Percentiles rank a stretch among this genome's conserved stretches.
These are phyloP conservation scores for Harringtonia lauricola DNA, from an alignment of 2,329 filamentous ascomycete genomes.

Conservation along the genomic window DNA sequence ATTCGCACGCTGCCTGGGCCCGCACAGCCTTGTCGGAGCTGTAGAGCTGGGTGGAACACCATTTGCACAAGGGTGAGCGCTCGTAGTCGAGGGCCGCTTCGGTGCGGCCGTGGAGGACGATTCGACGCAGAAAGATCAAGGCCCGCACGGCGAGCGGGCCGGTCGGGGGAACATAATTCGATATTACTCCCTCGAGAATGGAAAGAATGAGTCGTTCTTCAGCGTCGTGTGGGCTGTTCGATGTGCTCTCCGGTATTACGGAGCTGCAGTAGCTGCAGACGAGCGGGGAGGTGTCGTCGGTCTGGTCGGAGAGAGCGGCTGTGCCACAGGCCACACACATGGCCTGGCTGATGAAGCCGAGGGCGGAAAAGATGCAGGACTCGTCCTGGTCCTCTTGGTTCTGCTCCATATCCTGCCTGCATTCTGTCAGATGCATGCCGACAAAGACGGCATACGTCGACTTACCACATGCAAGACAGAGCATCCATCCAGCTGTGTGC, in stretches of 20 bases:
- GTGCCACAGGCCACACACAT: constrained; percentile 6
- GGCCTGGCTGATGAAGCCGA: constrained; percentile 5
- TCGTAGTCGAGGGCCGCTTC: constrained; percentile 8
- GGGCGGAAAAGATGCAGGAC: not conserved
- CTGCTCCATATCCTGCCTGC: not conserved
- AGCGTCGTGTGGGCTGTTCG: not conserved
- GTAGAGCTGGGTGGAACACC: constrained; percentile 6
- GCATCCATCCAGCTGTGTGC: constrained; percentile 3
- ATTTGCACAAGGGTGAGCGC: constrained; percentile 7
- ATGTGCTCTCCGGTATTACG: not conserved
- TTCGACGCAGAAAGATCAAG: constrained; percentile 5
- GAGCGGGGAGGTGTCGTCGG: constrained; percentile 3
- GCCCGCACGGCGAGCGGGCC: constrained; percentile 8
- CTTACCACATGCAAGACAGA: constrained; percentile 6
- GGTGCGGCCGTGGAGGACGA: constrained; percentile 5
- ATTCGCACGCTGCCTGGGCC: constrained; percentile 10
- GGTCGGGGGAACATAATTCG: not conserved
- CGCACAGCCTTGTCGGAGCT: constrained; percentile 10
- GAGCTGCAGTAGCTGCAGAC: constrained; percentile 5
- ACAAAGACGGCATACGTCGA: too few relatives aligned
- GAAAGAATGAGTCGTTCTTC: not conserved
- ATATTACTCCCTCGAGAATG: not conserved
- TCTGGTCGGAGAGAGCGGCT: not conserved
- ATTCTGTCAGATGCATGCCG: not conserved
- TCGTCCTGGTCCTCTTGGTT: not conserved